A percentile compares a stretch with the other conserved stretches of the same genome.
Conservation (phyloP, 192 early-diverging fungal species). For the Dispira parvispora region DNA sequence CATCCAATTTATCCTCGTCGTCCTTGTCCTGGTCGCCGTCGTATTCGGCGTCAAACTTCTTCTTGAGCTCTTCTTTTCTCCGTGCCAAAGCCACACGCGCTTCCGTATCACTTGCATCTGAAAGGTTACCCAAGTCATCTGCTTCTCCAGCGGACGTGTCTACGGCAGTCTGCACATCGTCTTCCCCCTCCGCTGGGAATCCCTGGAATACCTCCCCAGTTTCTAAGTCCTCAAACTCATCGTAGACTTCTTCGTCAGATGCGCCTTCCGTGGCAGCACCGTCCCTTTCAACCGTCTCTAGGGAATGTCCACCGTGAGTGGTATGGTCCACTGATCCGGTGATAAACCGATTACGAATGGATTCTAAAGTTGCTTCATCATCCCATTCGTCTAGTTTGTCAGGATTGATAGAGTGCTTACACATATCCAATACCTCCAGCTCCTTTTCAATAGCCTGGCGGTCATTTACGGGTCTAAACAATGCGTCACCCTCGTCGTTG, state of each 20-base stretch:
- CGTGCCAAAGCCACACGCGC: constrained; percentile 50
- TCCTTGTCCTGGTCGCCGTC: constrained; percentile 29
- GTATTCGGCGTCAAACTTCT: constrained; percentile 87
- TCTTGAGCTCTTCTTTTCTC: constrained; percentile 79
- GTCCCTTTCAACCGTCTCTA: background rate
- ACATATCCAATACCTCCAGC: constrained; percentile 43
- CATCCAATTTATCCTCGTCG: constrained; percentile 34
- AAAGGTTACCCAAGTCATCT: constrained; percentile 28
- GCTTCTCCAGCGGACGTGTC: constrained; percentile 18
- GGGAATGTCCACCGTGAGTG: constrained; percentile 13
- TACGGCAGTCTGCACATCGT: background rate
- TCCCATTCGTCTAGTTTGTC: constrained; percentile 53
- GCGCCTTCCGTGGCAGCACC: constrained; percentile 18
- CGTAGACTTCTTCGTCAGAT: constrained; percentile 37
- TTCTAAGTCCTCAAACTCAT: constrained; percentile 9
- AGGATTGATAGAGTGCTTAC: constrained; percentile 35
- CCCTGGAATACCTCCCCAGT: constrained; percentile 8
- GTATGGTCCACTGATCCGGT: constrained; percentile 36
- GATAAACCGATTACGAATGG: constrained; percentile 59
- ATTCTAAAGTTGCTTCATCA: constrained; percentile 42
- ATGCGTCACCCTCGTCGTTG: constrained; percentile 35
- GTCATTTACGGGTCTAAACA: constrained; percentile 37
- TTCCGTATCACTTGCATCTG: too few relatives aligned
- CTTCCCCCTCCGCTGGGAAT: constrained; percentile 9
- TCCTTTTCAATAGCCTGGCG: constrained; percentile 14